These are phyloP conservation scores for Pleomassaria siparia DNA, from an alignment of 2,329 filamentous ascomycete species.

Conservation along the genomic window DNA sequence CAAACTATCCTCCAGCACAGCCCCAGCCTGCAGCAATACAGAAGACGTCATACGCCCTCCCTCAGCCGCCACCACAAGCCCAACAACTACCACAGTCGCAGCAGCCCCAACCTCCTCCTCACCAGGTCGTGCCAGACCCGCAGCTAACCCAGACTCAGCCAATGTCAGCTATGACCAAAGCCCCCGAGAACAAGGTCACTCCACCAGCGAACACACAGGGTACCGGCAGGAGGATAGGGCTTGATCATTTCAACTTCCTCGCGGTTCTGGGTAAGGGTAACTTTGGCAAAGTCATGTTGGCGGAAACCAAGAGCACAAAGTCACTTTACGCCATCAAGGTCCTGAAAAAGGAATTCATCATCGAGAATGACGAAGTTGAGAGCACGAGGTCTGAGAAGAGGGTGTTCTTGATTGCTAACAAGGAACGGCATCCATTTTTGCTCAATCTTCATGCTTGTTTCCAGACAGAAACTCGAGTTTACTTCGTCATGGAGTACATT, in stretches of 20 bases:
- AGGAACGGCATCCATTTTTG: conserved; percentile 93
- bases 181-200: conserved; percentile 57
- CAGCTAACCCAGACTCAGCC: conserved; percentile 41
- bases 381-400: conserved; percentile 97
- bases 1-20: conserved; percentile 36
- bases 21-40: conserved; percentile 34
- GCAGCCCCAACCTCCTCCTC: conserved; percentile 43
- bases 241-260: conserved; percentile 99
- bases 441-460: conserved; percentile 96
- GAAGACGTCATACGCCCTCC: conserved; percentile 33
- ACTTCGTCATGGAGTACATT: conserved; percentile 99
- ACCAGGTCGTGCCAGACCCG: conserved; percentile 45
- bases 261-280: conserved; percentile 98
- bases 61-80: conserved; percentile 35
- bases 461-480: conserved; percentile 96
- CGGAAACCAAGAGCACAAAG: conserved; percentile 90
- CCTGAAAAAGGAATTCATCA: conserved; percentile 99
- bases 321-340: conserved; percentile 98
- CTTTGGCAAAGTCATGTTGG: conserved; percentile 99
- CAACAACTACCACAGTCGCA: conserved; percentile 47
- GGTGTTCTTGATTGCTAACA: conserved; percentile 95
- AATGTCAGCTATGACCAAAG: conserved; percentile 31
- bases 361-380: conserved; percentile 98
- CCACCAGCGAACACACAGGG: conserved; percentile 70
- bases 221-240: conserved; percentile 80